Percentiles rank a stretch among this genome's conserved stretches.
Evolutionary conservation across 768 basidiomycete genomes (phyloP).

Genomic region (Mycena chlorophos): DNA sequence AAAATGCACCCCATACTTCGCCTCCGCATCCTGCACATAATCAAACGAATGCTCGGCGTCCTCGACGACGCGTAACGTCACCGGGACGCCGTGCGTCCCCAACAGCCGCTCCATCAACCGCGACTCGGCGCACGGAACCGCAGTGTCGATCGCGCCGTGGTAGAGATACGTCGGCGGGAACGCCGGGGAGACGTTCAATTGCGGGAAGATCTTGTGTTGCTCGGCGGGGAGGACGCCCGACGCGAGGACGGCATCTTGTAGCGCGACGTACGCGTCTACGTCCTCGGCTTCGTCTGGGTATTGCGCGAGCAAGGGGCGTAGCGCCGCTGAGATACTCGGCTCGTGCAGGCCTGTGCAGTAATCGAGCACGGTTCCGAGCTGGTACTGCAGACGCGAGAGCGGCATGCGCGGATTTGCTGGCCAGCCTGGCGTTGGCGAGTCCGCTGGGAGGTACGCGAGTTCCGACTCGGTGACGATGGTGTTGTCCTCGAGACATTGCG

Average conservation of each 20-base stretch:
- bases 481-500: constrained; percentile 26
- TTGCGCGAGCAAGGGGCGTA: constrained; percentile 33
- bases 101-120: constrained; percentile 36
- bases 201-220: constrained; percentile 47
- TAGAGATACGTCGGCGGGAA: constrained; percentile 53
- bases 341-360: constrained; percentile 53
- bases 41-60: constrained; percentile 60
- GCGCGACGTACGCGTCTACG: constrained; percentile 9
- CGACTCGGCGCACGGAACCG: constrained; percentile 45
- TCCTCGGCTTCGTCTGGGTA: constrained; percentile 3
- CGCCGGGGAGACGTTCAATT: constrained; percentile 37
- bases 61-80: constrained; percentile 38
- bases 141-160: constrained; percentile 52
- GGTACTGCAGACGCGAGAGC: constrained; percentile 56
- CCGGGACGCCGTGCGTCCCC: constrained; percentile 34
- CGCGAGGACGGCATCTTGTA: constrained; percentile 11
- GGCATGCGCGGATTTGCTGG: constrained; percentile 66
- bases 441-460: constrained; percentile 45
- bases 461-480: constrained; percentile 41
- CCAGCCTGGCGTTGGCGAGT: constrained; percentile 52
- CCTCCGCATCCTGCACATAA: constrained; percentile 46
- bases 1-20: constrained; percentile 36
- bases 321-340: constrained; percentile 46
- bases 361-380: constrained; percentile 57
- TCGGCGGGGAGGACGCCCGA: constrained; percentile 31